Evolutionary conservation across 805 yeast genomes (phyloP), one percentile per base, ranked within the genome.

Genomic region (Aciculoconidium aculeatum): DNA sequence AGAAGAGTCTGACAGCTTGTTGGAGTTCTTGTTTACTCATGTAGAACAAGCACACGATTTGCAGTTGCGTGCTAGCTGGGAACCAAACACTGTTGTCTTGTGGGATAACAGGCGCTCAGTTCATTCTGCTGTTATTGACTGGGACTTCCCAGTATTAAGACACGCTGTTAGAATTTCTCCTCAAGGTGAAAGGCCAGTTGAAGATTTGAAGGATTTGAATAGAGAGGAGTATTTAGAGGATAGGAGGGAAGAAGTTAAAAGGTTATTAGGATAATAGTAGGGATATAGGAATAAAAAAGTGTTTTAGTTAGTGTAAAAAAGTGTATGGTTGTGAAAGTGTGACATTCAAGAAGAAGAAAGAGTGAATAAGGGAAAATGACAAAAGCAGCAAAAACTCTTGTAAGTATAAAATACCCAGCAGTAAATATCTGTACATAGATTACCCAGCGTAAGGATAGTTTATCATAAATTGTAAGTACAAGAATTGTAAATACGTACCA

Each of bases 81-180:
- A 75, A 47, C 77, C 78, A 30, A 69, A 71, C 28, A 71, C 86
- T 1, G 80, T 82, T 29, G 84, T 77, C 11, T 54, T 80, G 15
- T 82, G 90, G 90, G 92, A 82, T 47, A 82, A 82, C 64, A 74
- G 92, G 51, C 64, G 80, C 47, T 70, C 76, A 7, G 56, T 71
- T 15, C 92, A 82, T 52, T 63, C 82, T 9, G 86, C 87, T 10
- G 65, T 77, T 11, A 69, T 74, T 32, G 90, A 82, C 45, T 81
- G 84, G 79, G 80, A 72, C 41, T 65, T 71, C 25, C 77, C 80
- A 11, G 72, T 67, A 21, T 65, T 74, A 14, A 72, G 92, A 53
- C 90, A 81, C 42, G 83, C 82, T 7, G 75, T 77, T 47, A 70
- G 90, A 53, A 71, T 81, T 34, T 80, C 87, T 11, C 77, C 82